Conservation (phyloP, 108 stramenopile species). For the Nannochloropsis oceanica region DNA sequence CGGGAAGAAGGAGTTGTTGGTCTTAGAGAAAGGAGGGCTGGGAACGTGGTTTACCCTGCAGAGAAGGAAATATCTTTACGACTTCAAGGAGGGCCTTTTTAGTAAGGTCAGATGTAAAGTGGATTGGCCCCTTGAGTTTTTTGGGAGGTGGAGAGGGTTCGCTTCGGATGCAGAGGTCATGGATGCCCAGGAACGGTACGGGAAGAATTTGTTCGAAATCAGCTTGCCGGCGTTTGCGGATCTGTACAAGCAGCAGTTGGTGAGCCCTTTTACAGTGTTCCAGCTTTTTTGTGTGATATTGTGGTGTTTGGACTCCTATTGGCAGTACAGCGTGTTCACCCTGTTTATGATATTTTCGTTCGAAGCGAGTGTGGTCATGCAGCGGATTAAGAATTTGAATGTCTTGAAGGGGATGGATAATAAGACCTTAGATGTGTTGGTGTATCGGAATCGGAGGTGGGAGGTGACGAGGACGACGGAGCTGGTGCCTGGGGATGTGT, state of each 20-base stretch:
- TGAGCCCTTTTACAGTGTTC: constrained; percentile 80
- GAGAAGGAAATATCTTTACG: constrained; percentile 63
- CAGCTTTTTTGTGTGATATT: constrained; percentile 70
- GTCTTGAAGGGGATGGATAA: constrained; percentile 38
- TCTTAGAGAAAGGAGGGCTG: constrained; percentile 2
- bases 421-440: constrained; percentile 43
- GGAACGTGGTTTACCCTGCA: constrained; percentile 40
- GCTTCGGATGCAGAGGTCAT: constrained; percentile 42
- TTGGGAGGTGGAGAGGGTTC: constrained; percentile 58
- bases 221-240: constrained; percentile 69
- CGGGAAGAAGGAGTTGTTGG: constrained; percentile 11
- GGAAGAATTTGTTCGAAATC: constrained; percentile 50
- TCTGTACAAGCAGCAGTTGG: constrained; percentile 77
- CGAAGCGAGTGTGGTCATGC: constrained; percentile 71
- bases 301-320: constrained; percentile 91
- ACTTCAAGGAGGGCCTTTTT: constrained; percentile 42
- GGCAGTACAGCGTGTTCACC: constrained; percentile 68
- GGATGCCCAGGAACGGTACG: constrained; percentile 63
- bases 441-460: constrained; percentile 59
- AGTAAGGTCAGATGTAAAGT: constrained; percentile 71
- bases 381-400: constrained; percentile 32
- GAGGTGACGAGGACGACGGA: constrained; percentile 44
- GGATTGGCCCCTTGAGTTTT: constrained; percentile 50
- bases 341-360: constrained; percentile 81
- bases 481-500: constrained; percentile 81